Evolutionary conservation across 805 yeast genomes (phyloP).

Genomic region (Suhomyces pyralidae): DNA sequence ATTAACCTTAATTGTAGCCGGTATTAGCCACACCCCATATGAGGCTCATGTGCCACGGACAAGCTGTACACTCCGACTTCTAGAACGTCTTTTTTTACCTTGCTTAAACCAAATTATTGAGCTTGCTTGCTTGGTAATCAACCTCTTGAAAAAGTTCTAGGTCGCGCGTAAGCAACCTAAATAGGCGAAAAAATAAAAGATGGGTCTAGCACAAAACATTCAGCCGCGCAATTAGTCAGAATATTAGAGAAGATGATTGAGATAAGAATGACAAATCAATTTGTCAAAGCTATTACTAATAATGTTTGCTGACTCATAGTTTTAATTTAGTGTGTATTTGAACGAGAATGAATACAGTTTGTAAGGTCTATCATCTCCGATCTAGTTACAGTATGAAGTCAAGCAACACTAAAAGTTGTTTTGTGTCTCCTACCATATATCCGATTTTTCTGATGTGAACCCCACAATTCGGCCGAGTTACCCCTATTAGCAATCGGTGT

Average conservation of each 20-base stretch:
- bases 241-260: not conserved
- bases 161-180: not conserved
- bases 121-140: not conserved
- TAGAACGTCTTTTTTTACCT: not conserved
- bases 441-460: not conserved
- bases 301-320: not conserved
- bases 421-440: not conserved
- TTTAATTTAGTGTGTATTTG: not conserved
- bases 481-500: not conserved
- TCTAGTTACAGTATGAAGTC: not conserved
- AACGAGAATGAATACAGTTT: not conserved
- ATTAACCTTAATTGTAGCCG: not conserved
- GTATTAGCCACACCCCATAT: not conserved
- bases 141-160: not conserved
- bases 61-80: not conserved
- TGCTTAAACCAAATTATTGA: not conserved
- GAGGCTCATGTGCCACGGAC: not conserved
- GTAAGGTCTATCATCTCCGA: not conserved
- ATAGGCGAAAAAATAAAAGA: not conserved
- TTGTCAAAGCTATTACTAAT: not conserved
- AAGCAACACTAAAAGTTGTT: not conserved
- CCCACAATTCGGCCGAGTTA: not conserved
- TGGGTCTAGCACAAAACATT: not conserved
- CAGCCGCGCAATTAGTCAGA: constrained; percentile 4
- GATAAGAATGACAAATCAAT: not conserved